These are phyloP conservation scores for Nitzschia palea DNA, from an alignment of 108 stramenopile species.

Conservation along the genomic window DNA sequence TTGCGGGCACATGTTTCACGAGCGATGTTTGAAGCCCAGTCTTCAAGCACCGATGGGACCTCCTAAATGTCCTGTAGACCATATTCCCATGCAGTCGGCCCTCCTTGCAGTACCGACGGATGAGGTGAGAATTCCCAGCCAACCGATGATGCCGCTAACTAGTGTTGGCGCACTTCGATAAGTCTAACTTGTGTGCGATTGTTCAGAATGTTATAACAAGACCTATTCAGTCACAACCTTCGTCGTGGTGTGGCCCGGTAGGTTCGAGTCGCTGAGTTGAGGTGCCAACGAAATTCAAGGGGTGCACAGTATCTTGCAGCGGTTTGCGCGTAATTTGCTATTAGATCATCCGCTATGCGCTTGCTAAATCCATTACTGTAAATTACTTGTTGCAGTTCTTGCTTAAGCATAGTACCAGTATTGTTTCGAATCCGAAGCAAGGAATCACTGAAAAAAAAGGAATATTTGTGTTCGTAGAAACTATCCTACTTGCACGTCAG, in stretches of 20 bases:
- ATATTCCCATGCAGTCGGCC: slow-evolving; percentile 77
- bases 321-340: neutral
- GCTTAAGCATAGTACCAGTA: too few species aligned
- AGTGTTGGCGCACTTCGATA: neutral
- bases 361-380: neutral
- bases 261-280: neutral
- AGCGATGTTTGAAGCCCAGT: slow-evolving; percentile 83
- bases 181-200: neutral
- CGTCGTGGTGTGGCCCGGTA: neutral
- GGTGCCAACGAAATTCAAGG: neutral
- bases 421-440: too few species aligned
- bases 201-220: neutral
- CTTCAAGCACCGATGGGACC: slow-evolving; percentile 66
- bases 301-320: neutral
- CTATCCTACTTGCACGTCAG: neutral
- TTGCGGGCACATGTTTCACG: slow-evolving; percentile 92
- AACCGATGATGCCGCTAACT: neutral
- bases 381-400: too few species aligned
- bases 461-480: too few species aligned
- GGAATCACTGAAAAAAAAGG: too few species aligned
- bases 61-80: slow-evolving; percentile 80
- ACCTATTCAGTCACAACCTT: neutral
- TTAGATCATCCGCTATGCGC: slow-evolving; percentile 3
- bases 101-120: slow-evolving; percentile 81
- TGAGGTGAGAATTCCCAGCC: slow-evolving; percentile 29